Conservation (phyloP, 179 eudicot species). For the Vitellaria paradoxa region DNA sequence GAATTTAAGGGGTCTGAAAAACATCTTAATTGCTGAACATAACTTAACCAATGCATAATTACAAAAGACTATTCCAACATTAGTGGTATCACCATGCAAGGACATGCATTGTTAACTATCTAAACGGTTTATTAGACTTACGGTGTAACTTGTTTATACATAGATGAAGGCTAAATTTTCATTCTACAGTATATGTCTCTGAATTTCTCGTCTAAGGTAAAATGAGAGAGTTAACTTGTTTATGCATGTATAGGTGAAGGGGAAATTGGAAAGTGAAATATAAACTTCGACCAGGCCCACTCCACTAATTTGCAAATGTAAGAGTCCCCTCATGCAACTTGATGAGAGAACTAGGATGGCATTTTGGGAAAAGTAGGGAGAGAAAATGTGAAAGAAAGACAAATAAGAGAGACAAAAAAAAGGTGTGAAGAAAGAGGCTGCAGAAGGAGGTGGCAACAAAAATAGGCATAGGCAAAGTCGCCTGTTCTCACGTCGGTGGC, state of each 20-base stretch:
- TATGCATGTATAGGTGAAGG: too few species aligned
- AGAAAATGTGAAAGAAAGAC: not conserved
- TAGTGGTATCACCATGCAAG: not conserved
- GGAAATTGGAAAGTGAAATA: not conserved
- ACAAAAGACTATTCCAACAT: too few species aligned
- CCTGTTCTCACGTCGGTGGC: constrained; percentile 13
- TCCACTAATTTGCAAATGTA: not conserved
- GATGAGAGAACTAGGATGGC: too few species aligned
- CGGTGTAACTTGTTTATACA: too few species aligned
- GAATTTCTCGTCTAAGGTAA: too few species aligned
- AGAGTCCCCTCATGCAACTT: not conserved
- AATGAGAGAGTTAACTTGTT: too few species aligned
- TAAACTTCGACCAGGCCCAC: not conserved
- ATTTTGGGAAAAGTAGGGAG: not conserved
- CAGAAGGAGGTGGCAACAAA: not conserved
- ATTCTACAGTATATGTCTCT: too few species aligned
- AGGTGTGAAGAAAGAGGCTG: not conserved
- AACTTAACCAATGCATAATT: not conserved
- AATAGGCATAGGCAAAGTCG: constrained; percentile 14
- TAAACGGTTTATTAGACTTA: too few species aligned
- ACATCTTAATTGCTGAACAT: not conserved
- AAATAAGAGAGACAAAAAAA: not conserved
- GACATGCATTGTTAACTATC: too few species aligned
- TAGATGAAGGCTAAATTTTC: too few species aligned
- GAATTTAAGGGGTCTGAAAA: not conserved